Evolutionary conservation across 2,329 filamentous ascomycete species (phyloP).

Genomic region (Calonectria hongkongensis): DNA sequence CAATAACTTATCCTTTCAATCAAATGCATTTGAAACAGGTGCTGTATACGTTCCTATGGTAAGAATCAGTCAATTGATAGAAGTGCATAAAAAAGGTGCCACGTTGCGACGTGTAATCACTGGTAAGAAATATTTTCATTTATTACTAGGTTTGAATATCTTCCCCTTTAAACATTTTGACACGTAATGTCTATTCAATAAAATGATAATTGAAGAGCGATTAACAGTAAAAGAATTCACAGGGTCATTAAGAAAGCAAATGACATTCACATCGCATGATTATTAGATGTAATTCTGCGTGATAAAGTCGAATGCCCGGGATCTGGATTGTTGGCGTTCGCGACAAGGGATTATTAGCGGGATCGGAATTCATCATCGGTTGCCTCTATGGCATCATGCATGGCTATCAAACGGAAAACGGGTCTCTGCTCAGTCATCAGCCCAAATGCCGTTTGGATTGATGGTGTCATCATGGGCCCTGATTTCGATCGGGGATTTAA

Average conservation of each 20-base stretch:
- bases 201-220: too few species aligned
- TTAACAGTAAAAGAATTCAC: too few species aligned
- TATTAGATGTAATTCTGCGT: neutral
- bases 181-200: too few species aligned
- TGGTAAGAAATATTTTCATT: too few species aligned
- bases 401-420: conserved; percentile 2
- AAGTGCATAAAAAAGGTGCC: too few species aligned
- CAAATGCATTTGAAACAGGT: too few species aligned
- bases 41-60: too few species aligned
- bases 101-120: too few species aligned
- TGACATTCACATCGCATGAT: neutral
- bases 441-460: conserved; percentile 14
- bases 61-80: too few species aligned
- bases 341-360: neutral
- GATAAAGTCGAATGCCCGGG: neutral
- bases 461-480: conserved; percentile 18
- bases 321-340: neutral
- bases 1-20: too few species aligned
- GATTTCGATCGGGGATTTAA: conserved; percentile 22
- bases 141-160: too few species aligned
- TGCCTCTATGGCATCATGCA: conserved; percentile 15
- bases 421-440: conserved; percentile 15
- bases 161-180: too few species aligned
- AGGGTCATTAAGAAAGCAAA: neutral
- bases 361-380: conserved; percentile 11